Percentiles rank a stretch among this genome's conserved stretches.
Evolutionary conservation across 2,329 filamentous ascomycete genomes (phyloP).

Genomic region (Tolypocladium endophyticum): DNA sequence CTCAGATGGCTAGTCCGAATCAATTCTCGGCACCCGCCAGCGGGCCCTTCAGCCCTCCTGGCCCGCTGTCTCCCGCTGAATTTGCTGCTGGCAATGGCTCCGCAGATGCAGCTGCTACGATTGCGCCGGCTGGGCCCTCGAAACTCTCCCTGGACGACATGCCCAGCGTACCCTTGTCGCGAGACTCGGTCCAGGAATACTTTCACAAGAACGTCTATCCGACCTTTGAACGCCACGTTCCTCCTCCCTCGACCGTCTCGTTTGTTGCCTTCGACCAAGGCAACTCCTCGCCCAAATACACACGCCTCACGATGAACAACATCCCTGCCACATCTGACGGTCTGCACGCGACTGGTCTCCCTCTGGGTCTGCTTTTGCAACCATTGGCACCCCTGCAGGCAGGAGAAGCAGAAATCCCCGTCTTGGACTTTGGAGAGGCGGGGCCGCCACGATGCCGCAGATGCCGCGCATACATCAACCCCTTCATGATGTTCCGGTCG

Average conservation of each 20-base stretch:
- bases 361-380: constrained; percentile 80
- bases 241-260: constrained; percentile 77
- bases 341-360: constrained; percentile 68
- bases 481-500: constrained; percentile 94
- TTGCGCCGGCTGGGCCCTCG: constrained; percentile 20
- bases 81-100: constrained; percentile 11
- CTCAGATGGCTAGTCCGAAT: constrained; percentile 25
- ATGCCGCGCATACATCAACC: constrained; percentile 95
- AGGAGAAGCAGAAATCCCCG: constrained; percentile 78
- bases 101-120: constrained; percentile 19
- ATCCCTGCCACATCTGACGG: constrained; percentile 78
- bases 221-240: constrained; percentile 88
- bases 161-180: constrained; percentile 76
- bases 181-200: constrained; percentile 72
- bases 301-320: constrained; percentile 84
- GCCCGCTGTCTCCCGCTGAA: constrained; percentile 13
- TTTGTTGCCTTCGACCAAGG: constrained; percentile 95
- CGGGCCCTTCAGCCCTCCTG: constrained; percentile 25
- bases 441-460: constrained; percentile 86
- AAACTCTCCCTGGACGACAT: constrained; percentile 86
- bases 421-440: constrained; percentile 86
- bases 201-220: constrained; percentile 85
- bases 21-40: constrained; percentile 54
- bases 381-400: constrained; percentile 74
- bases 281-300: constrained; percentile 90